Evolutionary conservation across 345 rosid genomes (phyloP).

Genomic region (Hypericum perforatum): DNA sequence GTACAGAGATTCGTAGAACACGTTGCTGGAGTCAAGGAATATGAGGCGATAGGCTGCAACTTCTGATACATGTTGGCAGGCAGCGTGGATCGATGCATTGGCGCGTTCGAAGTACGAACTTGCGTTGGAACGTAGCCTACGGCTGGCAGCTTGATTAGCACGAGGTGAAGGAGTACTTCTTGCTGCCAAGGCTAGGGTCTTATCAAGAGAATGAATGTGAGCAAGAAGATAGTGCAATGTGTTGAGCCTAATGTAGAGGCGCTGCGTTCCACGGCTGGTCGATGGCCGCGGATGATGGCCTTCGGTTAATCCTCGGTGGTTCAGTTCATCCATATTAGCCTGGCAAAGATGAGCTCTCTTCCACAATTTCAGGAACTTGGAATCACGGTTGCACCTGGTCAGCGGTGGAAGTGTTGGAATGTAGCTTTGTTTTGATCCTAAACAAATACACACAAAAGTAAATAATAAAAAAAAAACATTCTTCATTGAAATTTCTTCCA

Average conservation of each 20-base stretch:
- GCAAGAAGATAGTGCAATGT: constrained; percentile 65
- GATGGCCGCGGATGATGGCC: constrained; percentile 73
- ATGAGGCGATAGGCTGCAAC: constrained; percentile 77
- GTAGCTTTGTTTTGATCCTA: constrained; percentile 79
- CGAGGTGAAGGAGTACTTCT: constrained; percentile 19
- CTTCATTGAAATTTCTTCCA: no score
- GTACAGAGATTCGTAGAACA: constrained; percentile 65
- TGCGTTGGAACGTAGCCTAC: constrained; percentile 20
- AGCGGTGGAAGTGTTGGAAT: constrained; percentile 75
- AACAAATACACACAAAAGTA: background rate
- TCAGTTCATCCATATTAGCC: constrained; percentile 21
- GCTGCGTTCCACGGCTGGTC: constrained; percentile 88
- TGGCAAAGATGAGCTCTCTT: constrained; percentile 66
- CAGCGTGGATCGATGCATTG: constrained; percentile 50
- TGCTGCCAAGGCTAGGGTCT: constrained; percentile 61
- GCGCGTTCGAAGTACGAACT: constrained; percentile 52
- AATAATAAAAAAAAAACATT: no score
- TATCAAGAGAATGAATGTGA: constrained; percentile 73
- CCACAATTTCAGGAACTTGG: constrained; percentile 58
- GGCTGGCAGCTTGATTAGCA: constrained; percentile 9
- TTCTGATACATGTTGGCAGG: constrained; percentile 75
- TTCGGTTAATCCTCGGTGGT: constrained; percentile 14
- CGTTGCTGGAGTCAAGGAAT: constrained; percentile 63
- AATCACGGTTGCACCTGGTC: constrained; percentile 72
- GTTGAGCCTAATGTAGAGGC: constrained; percentile 78